Evolutionary conservation across 1,139 yeast species (phyloP), one percentile per base, ranked within the genome.

Genomic region (Insectozyma bohioensis): DNA sequence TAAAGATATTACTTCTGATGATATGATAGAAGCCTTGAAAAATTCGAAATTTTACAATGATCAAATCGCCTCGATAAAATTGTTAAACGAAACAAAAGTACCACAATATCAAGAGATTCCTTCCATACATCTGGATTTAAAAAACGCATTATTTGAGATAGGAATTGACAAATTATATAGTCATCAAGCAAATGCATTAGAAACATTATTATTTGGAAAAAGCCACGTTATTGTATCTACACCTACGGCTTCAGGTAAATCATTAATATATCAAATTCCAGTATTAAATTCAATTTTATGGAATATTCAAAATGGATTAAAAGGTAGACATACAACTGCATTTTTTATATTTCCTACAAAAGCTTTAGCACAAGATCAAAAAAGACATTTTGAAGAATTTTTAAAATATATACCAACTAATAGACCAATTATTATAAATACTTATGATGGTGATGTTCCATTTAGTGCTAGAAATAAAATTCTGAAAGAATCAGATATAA

Each of bases 281-380:
- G 86, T 92, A 4, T 56, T 90, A 7, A 74, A 76, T 35, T 73
- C 75, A 4, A 69, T 75, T 5, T 60, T 85, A 1, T 59, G 68
- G 64, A 63, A 67, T 33, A 49, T 57, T 5, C 44, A 49, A 12
- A 39, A 42, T 17, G 56, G 56, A 1, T 26, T 35, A n/a, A 42
- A 38, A 12, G 43, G 34, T 6, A 40, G 71, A 12, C 26, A 43
- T 1, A 47, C 66, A 12, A 85, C 95, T 0, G 87, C 95, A 3
- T 69, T 94, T 63, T 87, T 85, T 48, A 80, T 92, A 6, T 92
- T 92, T 49, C 98, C 99, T 1, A 92, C 99, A 0, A 92, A 92
- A 51, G 98, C 99, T 0, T 65, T 92, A 30, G 97, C 98, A 0
- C 98, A 92, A 52, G 98, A 92, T 62, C 99, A 92, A 57, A 82